Conservation (phyloP, 441 rosid species). For the Pelargonium myrrhifolium region DNA sequence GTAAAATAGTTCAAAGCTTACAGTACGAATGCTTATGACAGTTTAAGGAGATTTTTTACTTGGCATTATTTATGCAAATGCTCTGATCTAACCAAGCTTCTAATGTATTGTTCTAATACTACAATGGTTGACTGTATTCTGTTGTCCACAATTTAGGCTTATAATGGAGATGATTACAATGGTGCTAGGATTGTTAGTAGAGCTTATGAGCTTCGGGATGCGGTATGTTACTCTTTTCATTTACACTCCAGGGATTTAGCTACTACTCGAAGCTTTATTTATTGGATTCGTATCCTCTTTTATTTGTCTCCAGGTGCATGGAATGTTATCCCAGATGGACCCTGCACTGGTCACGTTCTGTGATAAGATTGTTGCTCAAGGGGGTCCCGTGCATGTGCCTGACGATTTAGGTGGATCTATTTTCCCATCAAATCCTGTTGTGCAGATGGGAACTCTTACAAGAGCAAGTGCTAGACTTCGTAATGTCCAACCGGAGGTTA, state of each 20-base stretch:
- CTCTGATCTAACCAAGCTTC: neutral
- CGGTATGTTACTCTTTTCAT: conserved; percentile 38
- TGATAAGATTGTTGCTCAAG: conserved; percentile 83
- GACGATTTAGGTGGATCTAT: conserved; percentile 65
- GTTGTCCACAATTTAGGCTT: conserved; percentile 44
- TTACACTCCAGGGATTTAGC: neutral
- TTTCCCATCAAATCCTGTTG: conserved; percentile 62
- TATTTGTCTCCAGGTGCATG: conserved; percentile 59
- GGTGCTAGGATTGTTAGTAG: conserved; percentile 96
- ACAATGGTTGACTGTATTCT: conserved; percentile 13
- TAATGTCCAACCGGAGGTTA: conserved; percentile 82
- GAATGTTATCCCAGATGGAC: conserved; percentile 98
- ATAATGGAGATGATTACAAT: conserved; percentile 90
- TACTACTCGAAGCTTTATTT: neutral
- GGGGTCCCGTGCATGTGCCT: conserved; percentile 75
- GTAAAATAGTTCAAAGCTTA: neutral
- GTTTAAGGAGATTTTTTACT: conserved; percentile 4
- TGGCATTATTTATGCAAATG: neutral
- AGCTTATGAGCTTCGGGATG: conserved; percentile 89
- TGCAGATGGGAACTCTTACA: conserved; percentile 71
- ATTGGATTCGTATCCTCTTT: conserved; percentile 3
- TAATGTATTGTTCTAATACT: neutral
- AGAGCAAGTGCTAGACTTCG: conserved; percentile 93
- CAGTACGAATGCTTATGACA: neutral
- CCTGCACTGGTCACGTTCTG: conserved; percentile 82